phyloP scores from a whole-genome alignment of 106 monocot genomes.

The Agapanthus africanus region DNA sequence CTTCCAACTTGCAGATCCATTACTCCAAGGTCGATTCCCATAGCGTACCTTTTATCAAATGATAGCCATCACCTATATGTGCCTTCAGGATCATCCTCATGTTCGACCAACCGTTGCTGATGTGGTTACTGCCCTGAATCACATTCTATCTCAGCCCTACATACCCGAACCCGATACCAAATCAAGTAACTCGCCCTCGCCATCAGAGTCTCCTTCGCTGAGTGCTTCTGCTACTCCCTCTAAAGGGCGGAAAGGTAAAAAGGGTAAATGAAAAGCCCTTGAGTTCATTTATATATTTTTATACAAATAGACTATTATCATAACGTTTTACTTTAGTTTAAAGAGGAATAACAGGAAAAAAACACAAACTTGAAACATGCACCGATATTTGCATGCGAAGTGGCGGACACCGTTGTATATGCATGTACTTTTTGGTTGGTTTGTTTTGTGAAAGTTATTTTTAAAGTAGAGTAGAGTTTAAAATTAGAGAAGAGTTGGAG shows the following conservation, averaged over 20 bases:
- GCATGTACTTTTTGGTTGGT: too few relatives aligned
- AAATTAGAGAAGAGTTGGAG: too few relatives aligned
- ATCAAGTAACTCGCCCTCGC: conserved; percentile 3
- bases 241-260: not conserved
- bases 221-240: conserved; percentile 11
- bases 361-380: too few relatives aligned
- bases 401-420: too few relatives aligned
- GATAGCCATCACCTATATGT: conserved; percentile 45
- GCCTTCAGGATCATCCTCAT: conserved; percentile 55
- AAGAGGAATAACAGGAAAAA: too few relatives aligned
- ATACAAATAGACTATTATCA: too few relatives aligned
- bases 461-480: too few relatives aligned
- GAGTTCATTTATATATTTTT: too few relatives aligned
- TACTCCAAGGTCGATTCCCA: conserved; percentile 46
- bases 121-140: conserved; percentile 43
- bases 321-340: too few relatives aligned
- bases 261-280: not conserved
- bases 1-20: conserved; percentile 42
- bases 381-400: too few relatives aligned
- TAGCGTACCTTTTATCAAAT: conserved; percentile 50
- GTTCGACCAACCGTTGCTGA: conserved; percentile 46
- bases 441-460: too few relatives aligned
- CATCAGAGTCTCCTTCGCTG: conserved; percentile 8
- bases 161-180: conserved; percentile 12
- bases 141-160: conserved; percentile 56